Base-by-base conservation (phyloP, 2,329 filamentous ascomycete species). In the Lasiodiplodia sp. region DNA sequence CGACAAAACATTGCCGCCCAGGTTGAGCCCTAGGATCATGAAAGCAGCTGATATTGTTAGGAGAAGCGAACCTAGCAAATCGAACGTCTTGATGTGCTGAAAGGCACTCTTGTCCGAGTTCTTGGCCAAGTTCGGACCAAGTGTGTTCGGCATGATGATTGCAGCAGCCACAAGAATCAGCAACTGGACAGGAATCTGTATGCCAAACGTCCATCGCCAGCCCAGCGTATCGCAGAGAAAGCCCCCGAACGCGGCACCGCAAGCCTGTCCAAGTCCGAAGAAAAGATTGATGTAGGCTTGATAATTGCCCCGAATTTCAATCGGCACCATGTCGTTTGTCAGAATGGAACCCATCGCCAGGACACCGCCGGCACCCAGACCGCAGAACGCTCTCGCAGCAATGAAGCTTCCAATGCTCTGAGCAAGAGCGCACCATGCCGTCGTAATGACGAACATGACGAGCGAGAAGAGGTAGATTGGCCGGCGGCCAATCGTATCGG, bases 401-500 rank as follows among this genome's bases (percentile, higher is more conserved):
- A 94, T 92, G 73, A 94, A 89, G 71, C 86, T 87, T n/a, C 86
- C 82, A 74, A 95, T 91, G 74, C 86, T 89, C 57, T 81, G 82
- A 0, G 92, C 91, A 11, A 89, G 76, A 0, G 86, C 90, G 78
- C 92, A 94, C 84, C 91, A 92, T 14, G 87, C 74, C 4, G 91
- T 94, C 0, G 89, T 89, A 1, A 85, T 69, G 34, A 87, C 78
- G 72, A 94, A 93, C 11, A 92, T 80, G 14, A 82, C 75, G n/a
- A 91, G 83, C 1, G 87, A 86, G 12, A 85, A 84, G 12, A 94
- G 80, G 73, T 92, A 93, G 1, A 90, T 85, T 21, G 84, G 81
- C 69, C 89, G 91, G 55, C 92, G 83, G 12, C 92, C 92, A 69
- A 94, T 80, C 0, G 90, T 89, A 78, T 95, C 92, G 1, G 91